Conservation (phyloP, 2,329 filamentous ascomycete genomes). For the Colletotrichum chrysophilum region DNA sequence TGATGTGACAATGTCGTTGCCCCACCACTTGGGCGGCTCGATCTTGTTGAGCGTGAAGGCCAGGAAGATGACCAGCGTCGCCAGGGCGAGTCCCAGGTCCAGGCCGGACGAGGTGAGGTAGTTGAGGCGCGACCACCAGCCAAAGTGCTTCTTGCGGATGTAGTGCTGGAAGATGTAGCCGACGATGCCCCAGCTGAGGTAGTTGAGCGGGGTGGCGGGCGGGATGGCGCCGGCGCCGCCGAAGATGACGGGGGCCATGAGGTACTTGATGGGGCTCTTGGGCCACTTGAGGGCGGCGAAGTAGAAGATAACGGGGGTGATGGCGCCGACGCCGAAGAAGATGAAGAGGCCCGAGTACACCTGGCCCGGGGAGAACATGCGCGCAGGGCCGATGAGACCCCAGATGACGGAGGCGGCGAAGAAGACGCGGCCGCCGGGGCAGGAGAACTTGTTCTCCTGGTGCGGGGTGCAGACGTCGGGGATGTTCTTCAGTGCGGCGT, state of each 20-base stretch:
- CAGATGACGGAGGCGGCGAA: conserved; percentile 72
- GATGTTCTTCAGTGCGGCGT: conserved; percentile 66
- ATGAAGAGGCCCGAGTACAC: conserved; percentile 65
- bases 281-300: conserved; percentile 54
- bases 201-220: conserved; percentile 75
- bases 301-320: conserved; percentile 58
- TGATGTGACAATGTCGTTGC: conserved; percentile 60
- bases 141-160: conserved; percentile 67
- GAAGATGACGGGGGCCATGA: conserved; percentile 69
- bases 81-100: conserved; percentile 71
- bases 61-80: conserved; percentile 74
- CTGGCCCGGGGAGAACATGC: conserved; percentile 67
- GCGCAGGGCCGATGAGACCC: conserved; percentile 68
- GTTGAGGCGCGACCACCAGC: conserved; percentile 78
- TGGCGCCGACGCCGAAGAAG: conserved; percentile 64
- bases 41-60: conserved; percentile 69
- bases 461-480: conserved; percentile 64
- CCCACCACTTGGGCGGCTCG: conserved; percentile 72
- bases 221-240: conserved; percentile 64
- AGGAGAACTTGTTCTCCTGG: conserved; percentile 65
- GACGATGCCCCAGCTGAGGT: conserved; percentile 75
- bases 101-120: conserved; percentile 74
- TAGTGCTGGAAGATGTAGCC: conserved; percentile 74
- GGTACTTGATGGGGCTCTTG: conserved; percentile 52
- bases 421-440: conserved; percentile 67